Base-by-base conservation (phyloP, 768 basidiomycete species). In the Macrolepiota fuliginosa region DNA sequence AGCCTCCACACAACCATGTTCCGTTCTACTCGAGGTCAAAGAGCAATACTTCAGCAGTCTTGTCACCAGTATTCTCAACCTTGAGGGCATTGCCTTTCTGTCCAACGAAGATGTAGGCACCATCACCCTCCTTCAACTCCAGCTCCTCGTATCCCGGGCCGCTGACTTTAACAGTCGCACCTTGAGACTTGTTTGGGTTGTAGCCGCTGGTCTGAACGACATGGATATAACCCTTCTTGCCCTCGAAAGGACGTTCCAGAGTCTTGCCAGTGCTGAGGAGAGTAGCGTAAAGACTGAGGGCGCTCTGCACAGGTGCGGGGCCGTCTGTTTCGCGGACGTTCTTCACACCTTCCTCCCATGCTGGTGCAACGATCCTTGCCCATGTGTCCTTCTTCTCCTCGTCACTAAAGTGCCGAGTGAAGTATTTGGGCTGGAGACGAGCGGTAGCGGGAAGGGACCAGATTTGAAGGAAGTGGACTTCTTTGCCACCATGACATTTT, bases 141-240 rank as follows among this genome's bases (percentile, higher is more conserved):
- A 86, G 61, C 61, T 82, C 73, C 11, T 76, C 76, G 1, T 70
- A 76, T 0, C 71, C 71, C 17, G 73, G 77, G 1, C 72, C 76
- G 2, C 57, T 66, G 12, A 96, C 69, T 63, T 75, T 82, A 52
- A 96, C 72, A 19, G 72, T 74, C 0, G 84, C 87, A 0, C 92
- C 93, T 1, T 67, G 73, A 0, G 87, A 81, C 32, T 73, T 68
- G 0, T 80, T 79, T 0, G 81, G 68, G 63, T 91, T 90, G 73
- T 91, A 96, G 2, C 94, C 94, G 27, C 87, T 87, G 4, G 82
- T 90, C 77, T 96, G 94, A 54, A 94, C 80, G 51, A 94, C 82
- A 65, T 98, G 96, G 22, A 96, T 73, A 70, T 96, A 96, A 2
- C 84, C 89, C 68, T 91, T 91, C 68, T 69, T 75, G 1, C 76